Conservation (phyloP, 805 yeast species). For the Saccharomyces jurei region DNA sequence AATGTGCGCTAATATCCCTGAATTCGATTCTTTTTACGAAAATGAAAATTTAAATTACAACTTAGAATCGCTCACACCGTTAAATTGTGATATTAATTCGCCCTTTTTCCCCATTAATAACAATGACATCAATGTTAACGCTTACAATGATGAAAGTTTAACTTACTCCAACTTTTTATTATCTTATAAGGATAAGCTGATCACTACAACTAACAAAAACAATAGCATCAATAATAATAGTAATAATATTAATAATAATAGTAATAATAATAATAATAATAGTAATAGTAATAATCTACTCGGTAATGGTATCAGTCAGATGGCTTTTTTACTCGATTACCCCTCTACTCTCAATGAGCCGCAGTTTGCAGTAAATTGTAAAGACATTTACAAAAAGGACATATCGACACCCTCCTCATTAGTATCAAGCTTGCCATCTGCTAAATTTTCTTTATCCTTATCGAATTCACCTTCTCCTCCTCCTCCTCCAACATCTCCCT, state of each 20-base stretch:
- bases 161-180: background rate
- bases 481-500: background rate
- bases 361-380: background rate
- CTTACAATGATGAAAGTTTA: background rate
- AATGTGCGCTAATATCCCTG: background rate
- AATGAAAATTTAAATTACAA: background rate
- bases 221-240: background rate
- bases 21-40: background rate
- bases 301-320: background rate
- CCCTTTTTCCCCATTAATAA: background rate
- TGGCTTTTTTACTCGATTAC: background rate
- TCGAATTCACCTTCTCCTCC: constrained; percentile 1
- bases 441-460: background rate
- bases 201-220: background rate
- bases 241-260: background rate
- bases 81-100: background rate
- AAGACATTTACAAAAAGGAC: background rate
- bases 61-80: background rate
- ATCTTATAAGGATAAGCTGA: background rate
- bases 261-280: background rate
- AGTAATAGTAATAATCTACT: background rate
- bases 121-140: background rate
- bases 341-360: background rate
- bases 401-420: background rate
- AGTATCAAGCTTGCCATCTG: background rate